Evolutionary conservation across 306 rosid genomes (phyloP).

Genomic region (Glycine tomentella): DNA sequence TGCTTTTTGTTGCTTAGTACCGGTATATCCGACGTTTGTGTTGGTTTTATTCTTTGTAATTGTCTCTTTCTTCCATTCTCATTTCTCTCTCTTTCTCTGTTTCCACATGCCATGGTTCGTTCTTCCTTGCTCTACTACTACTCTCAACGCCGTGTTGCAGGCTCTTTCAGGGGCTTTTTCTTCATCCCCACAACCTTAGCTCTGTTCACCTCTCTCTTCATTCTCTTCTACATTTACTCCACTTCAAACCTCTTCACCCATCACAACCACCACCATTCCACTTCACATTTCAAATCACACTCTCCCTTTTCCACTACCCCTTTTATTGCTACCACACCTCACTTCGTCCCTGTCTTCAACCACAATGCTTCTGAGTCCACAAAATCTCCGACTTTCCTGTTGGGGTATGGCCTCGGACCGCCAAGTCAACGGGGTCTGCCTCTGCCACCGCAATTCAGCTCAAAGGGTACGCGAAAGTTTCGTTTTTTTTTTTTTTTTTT

Average conservation of each 20-base stretch:
- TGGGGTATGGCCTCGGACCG: conserved; percentile 9
- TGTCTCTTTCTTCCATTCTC: not conserved
- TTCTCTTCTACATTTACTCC: conserved; percentile 62
- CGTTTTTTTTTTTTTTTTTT: not conserved
- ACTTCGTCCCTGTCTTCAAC: conserved; percentile 4
- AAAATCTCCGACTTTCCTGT: conserved; percentile 17
- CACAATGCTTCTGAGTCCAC: conserved; percentile 32
- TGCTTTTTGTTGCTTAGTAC: no score
- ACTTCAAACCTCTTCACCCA: conserved; percentile 59
- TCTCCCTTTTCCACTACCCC: not conserved
- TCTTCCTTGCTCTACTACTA: conserved; percentile 45
- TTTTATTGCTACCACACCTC: not conserved
- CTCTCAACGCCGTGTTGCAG: conserved; percentile 44
- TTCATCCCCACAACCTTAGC: conserved; percentile 65
- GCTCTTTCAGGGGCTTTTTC: conserved; percentile 47
- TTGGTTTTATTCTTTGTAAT: not conserved
- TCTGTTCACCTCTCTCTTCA: conserved; percentile 54
- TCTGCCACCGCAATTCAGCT: conserved; percentile 32
- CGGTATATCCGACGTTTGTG: not conserved
- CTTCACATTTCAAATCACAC: conserved; percentile 37
- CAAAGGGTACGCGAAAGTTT: conserved; percentile 51
- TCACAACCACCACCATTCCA: conserved; percentile 13
- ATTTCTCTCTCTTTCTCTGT: not conserved
- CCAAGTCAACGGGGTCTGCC: conserved; percentile 50
- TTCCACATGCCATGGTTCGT: conserved; percentile 48